A percentile compares a stretch with the other conserved stretches of the same genome.
These are phyloP conservation scores for Rhytidhysteron rufulum DNA, from an alignment of 2,329 filamentous ascomycete genomes.

Conservation along the genomic window DNA sequence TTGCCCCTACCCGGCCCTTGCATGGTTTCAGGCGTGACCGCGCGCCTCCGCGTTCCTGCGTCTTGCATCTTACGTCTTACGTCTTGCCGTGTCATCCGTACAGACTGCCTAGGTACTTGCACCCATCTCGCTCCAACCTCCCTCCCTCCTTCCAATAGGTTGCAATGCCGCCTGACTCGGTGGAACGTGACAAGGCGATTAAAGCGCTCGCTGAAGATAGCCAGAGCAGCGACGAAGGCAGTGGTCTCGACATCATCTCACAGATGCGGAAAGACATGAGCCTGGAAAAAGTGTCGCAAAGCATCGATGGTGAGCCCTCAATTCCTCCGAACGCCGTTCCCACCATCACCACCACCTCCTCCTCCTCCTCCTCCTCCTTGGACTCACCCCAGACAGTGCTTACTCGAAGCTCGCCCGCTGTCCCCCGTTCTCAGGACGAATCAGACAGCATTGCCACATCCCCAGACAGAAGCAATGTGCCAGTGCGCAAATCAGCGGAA, in stretches of 20 bases:
- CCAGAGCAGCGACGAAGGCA: constrained; percentile 33
- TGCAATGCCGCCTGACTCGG: no score
- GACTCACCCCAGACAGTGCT: background rate
- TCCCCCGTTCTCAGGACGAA: background rate
- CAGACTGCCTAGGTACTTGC: no score
- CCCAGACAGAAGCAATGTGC: background rate
- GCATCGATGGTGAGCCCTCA: constrained; percentile 23
- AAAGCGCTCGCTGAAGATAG: background rate
- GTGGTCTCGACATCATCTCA: constrained; percentile 41
- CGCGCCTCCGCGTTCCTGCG: no score
- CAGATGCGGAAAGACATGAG: constrained; percentile 23
- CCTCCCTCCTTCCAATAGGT: no score
- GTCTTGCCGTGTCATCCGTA: no score
- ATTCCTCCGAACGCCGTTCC: no score
- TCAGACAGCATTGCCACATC: background rate
- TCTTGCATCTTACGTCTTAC: no score
- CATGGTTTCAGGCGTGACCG: no score
- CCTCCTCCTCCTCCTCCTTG: background rate
- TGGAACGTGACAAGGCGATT: no score
- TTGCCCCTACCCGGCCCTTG: no score
- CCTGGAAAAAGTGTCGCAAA: constrained; percentile 29
- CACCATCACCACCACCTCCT: background rate
- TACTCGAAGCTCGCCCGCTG: background rate
- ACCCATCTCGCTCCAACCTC: no score
- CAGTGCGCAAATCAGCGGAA: background rate